These are phyloP conservation scores for Penicillium sp. DNA, from an alignment of 2,329 filamentous ascomycete species.

Conservation along the genomic window DNA sequence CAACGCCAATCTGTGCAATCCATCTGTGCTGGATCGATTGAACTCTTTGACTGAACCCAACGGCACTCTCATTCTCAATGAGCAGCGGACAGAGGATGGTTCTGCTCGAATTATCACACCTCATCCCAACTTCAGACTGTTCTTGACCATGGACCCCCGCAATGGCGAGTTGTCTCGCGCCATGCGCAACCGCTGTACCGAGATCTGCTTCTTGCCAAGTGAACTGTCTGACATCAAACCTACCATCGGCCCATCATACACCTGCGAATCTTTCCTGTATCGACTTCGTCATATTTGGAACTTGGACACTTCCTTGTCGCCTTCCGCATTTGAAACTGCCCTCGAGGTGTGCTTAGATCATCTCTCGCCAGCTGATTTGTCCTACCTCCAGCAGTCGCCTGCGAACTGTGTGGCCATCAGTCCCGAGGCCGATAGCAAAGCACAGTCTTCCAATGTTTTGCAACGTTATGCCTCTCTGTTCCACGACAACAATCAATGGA, in stretches of 20 bases:
- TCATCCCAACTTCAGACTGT: conserved; percentile 85
- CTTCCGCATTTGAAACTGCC: conserved; percentile 14
- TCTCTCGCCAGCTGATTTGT: conserved; percentile 36
- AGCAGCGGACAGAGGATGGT: conserved; percentile 82
- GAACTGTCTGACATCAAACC: conserved; percentile 23
- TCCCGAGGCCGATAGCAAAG: conserved; percentile 5
- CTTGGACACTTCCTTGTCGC: conserved; percentile 12
- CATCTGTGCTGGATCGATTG: conserved; percentile 88
- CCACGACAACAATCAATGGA: conserved; percentile 33
- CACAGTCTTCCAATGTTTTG: conserved; percentile 22
- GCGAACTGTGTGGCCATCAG: conserved; percentile 22
- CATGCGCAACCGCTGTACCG: conserved; percentile 93
- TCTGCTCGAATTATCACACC: conserved; percentile 77
- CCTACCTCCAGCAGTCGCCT: conserved; percentile 34
- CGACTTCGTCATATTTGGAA: conserved; percentile 40
- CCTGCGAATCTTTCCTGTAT: conserved; percentile 41
- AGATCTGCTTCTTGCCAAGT: conserved; percentile 71
- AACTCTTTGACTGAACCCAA: conserved; percentile 93
- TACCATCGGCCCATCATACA: conserved; percentile 35
- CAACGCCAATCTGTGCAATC: conserved; percentile 95
- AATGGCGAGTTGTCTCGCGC: conserved; percentile 93
- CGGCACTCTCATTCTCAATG: conserved; percentile 85
- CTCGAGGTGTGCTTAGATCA: conserved; percentile 41
- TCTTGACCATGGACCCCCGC: conserved; percentile 87
- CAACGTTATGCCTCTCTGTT: conserved; percentile 35